Conservation (phyloP, 225 moss, liverwort and hornwort genomes). For the Rhytidiadelphus loreus region DNA sequence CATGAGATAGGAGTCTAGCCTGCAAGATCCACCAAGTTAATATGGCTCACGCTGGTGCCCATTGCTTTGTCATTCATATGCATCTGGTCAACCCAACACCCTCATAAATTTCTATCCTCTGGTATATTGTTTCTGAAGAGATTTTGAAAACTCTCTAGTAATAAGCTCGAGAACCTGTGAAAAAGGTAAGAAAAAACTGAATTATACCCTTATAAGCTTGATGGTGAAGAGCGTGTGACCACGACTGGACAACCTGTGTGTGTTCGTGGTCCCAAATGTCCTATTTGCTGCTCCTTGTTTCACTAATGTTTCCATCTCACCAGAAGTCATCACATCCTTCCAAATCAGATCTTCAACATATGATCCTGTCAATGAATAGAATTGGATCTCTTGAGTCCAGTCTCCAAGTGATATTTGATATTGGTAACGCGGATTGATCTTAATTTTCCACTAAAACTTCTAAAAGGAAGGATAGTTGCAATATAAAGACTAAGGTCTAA, state of each 20-base stretch:
- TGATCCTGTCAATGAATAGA: constrained; percentile 12
- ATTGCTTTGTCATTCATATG: constrained; percentile 7
- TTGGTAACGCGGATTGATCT: neutral
- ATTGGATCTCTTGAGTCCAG: neutral
- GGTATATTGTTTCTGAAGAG: neutral
- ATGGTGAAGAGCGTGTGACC: constrained; percentile 73
- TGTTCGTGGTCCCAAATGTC: constrained; percentile 33
- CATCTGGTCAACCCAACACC: constrained; percentile 20
- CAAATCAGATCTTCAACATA: constrained; percentile 62
- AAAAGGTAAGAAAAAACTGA: neutral
- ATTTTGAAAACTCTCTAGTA: neutral
- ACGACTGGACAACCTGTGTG: constrained; percentile 45
- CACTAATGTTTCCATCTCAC: constrained; percentile 50
- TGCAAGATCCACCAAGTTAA: constrained; percentile 83
- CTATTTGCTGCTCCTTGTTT: constrained; percentile 63
- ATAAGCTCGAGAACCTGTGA: neutral
- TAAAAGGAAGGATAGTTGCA: neutral
- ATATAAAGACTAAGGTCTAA: neutral
- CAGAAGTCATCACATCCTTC: constrained; percentile 56
- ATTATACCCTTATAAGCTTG: constrained; percentile 44
- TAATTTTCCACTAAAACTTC: neutral
- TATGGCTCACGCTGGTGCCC: constrained; percentile 29
- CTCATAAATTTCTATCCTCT: neutral
- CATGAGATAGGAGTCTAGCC: constrained; percentile 4
- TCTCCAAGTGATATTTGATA: neutral